Evolutionary conservation across 225 moss, liverwort and hornwort genomes (phyloP).

Genomic region (Thuidium tamariscinum): DNA sequence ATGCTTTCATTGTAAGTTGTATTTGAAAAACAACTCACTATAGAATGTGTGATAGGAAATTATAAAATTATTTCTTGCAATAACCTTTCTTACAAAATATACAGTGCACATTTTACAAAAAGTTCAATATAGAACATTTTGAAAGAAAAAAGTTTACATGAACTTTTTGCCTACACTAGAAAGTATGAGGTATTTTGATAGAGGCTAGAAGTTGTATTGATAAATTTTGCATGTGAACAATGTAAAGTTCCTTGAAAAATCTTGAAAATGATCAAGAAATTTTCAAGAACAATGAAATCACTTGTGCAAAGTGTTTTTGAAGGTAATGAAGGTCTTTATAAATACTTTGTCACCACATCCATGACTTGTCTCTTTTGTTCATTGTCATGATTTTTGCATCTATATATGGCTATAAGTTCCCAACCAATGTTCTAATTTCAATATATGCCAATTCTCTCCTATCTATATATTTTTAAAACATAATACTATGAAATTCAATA

Average conservation of each 20-base stretch:
- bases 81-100: too few relatives aligned
- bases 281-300: background rate
- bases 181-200: too few relatives aligned
- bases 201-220: background rate
- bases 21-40: too few relatives aligned
- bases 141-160: too few relatives aligned
- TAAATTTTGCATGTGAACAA: fast-evolving
- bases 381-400: background rate
- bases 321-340: background rate
- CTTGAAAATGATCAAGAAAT: background rate
- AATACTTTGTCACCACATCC: fast-evolving
- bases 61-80: too few relatives aligned
- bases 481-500: background rate
- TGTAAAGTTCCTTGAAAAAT: background rate
- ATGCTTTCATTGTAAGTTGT: too few relatives aligned
- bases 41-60: too few relatives aligned
- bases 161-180: too few relatives aligned
- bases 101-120: too few relatives aligned
- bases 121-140: too few relatives aligned
- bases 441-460: background rate
- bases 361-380: background rate
- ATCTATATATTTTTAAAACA: background rate
- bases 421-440: background rate
- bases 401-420: background rate
- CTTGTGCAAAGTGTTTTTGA: background rate